phyloP scores from a whole-genome alignment of 768 basidiomycete species.

The Strobilomyces echinocephalus region DNA sequence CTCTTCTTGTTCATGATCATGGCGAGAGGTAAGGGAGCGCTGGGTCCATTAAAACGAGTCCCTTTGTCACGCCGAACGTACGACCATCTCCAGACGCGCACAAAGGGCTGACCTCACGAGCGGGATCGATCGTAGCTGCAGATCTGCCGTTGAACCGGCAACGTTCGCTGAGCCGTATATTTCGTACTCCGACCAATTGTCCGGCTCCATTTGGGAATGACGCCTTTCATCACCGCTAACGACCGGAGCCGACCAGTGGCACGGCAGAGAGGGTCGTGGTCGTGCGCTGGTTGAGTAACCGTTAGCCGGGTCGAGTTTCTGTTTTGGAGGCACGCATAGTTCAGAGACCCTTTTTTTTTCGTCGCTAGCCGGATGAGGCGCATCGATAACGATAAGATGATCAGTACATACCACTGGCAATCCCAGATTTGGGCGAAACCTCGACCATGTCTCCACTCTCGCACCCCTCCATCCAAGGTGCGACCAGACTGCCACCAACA shows the following conservation, averaged over 20 bases:
- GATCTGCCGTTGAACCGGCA: slow-evolving; percentile 1
- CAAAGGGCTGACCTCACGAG: slow-evolving; percentile 17
- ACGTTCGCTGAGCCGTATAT: slow-evolving; percentile 17
- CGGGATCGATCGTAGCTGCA: slow-evolving; percentile 4
- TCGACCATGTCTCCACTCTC: slow-evolving; percentile 45
- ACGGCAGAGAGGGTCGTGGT: no score
- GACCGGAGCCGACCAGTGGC: neutral
- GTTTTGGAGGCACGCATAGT: no score
- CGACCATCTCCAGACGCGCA: slow-evolving; percentile 9
- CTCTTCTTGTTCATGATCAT: slow-evolving; percentile 22
- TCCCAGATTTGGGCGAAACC: no score
- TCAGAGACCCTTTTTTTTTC: no score
- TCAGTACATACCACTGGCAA: neutral
- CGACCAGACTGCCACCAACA: neutral
- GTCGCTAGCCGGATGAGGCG: no score
- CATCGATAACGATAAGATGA: slow-evolving; percentile 1
- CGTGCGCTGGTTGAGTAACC: no score
- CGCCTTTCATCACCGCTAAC: slow-evolving; percentile 7
- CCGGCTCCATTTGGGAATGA: slow-evolving; percentile 8
- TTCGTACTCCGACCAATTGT: slow-evolving; percentile 28
- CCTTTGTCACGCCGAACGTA: slow-evolving; percentile 17
- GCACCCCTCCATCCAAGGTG: slow-evolving; percentile 55
- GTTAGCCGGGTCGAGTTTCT: no score
- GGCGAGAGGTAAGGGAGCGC: slow-evolving; percentile 13
- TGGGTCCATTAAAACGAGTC: slow-evolving; percentile 6